Conservation (phyloP, 257 asterid genomes). For the Solanum lycopersicoides region DNA sequence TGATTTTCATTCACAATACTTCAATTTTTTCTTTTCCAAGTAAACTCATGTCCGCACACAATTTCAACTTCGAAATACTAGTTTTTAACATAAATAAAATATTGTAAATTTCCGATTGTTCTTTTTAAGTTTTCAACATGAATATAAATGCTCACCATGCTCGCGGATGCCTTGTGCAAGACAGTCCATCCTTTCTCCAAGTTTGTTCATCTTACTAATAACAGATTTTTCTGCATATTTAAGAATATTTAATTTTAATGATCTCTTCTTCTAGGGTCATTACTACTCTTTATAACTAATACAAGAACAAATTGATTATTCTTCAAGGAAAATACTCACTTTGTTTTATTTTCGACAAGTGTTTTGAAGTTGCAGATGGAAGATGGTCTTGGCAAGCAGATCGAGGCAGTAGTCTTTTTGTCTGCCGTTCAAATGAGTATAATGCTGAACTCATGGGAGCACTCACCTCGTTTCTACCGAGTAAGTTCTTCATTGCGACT, state of each 20-base stretch:
- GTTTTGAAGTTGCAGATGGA: background rate
- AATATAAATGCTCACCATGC: constrained; percentile 11
- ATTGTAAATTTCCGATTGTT: too few species aligned
- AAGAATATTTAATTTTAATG: too few species aligned
- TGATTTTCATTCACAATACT: too few species aligned
- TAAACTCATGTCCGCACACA: too few species aligned
- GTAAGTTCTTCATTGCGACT: background rate
- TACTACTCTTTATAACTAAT: background rate
- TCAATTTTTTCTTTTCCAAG: background rate
- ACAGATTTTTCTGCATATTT: background rate
- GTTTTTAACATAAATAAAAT: background rate
- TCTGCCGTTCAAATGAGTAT: background rate
- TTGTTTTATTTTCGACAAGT: background rate
- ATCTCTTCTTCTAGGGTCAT: background rate
- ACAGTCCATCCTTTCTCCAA: constrained; percentile 16
- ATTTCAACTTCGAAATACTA: background rate
- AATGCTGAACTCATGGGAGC: background rate
- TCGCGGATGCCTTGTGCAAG: constrained; percentile 36
- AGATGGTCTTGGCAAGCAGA: background rate
- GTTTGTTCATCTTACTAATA: background rate
- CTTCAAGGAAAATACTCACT: background rate
- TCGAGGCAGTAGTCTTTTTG: background rate
- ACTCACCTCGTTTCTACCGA: background rate
- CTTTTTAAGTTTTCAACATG: background rate
- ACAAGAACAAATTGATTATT: too few species aligned